These are phyloP conservation scores for Euclidium syriacum DNA, from an alignment of 345 rosid species.

Conservation along the genomic window DNA sequence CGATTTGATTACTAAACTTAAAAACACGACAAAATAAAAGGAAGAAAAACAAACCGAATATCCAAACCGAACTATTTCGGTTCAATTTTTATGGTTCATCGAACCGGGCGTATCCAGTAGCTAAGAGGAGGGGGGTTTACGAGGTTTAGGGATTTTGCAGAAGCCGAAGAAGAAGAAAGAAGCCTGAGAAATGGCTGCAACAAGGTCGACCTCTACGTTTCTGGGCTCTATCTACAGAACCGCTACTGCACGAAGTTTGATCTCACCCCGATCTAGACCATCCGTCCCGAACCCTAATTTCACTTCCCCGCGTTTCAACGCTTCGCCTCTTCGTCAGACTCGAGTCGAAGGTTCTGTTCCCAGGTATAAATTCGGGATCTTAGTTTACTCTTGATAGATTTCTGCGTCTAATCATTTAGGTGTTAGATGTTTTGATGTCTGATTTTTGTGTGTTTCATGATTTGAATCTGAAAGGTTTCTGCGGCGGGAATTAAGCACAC, in stretches of 20 bases:
- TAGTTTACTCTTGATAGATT: not conserved
- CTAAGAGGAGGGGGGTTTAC: not conserved
- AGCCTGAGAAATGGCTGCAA: slow-evolving; percentile 34
- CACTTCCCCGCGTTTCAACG: slow-evolving; percentile 23
- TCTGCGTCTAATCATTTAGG: not conserved
- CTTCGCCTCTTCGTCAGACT: slow-evolving; percentile 26
- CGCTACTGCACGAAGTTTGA: slow-evolving; percentile 18
- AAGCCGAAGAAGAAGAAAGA: not conserved
- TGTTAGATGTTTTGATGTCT: not conserved
- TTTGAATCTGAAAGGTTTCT: slow-evolving; percentile 37
- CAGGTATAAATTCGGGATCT: slow-evolving; percentile 18
- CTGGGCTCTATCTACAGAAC: slow-evolving; percentile 37
- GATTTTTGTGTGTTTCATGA: not conserved
- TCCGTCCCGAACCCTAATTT: slow-evolving; percentile 36
- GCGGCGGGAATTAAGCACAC: slow-evolving; percentile 60
- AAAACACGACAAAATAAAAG: too few species aligned
- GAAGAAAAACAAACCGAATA: too few species aligned
- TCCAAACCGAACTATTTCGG: not conserved
- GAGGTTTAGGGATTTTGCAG: slow-evolving; percentile 36
- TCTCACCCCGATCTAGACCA: slow-evolving; percentile 14
- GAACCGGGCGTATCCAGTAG: not conserved
- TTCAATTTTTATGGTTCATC: not conserved
- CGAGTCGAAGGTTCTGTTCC: slow-evolving; percentile 34
- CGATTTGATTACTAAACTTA: too few species aligned
- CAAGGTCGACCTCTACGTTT: slow-evolving; percentile 40